Evolutionary conservation across 768 basidiomycete genomes (phyloP).

Genomic region (Pleurotus cornucopiae): DNA sequence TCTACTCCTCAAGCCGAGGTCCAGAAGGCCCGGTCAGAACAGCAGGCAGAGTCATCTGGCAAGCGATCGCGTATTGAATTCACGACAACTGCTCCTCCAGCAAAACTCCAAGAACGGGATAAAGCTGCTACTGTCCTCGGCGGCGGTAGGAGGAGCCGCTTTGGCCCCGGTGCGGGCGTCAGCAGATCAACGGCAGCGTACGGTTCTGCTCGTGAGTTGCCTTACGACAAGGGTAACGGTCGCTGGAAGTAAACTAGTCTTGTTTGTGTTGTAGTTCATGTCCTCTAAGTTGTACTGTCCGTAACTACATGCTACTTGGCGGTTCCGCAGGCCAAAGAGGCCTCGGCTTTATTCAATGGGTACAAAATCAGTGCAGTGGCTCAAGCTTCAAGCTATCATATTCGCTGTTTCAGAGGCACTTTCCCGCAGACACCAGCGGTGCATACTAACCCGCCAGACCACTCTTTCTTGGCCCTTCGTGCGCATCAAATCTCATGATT

Average conservation of each 20-base stretch:
- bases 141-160: conserved; percentile 1
- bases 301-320: too few species aligned
- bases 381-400: too few species aligned
- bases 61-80: conserved; percentile 67
- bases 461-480: too few species aligned
- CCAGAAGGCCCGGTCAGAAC: conserved; percentile 64
- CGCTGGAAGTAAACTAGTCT: neutral
- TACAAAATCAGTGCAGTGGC: too few species aligned
- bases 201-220: neutral
- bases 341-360: too few species aligned
- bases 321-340: too few species aligned
- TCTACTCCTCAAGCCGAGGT: conserved; percentile 44
- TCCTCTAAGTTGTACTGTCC: too few species aligned
- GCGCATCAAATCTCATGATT: too few species aligned
- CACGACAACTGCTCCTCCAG: conserved; percentile 21
- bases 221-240: neutral
- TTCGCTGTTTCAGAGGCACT: too few species aligned
- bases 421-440: too few species aligned
- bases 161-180: neutral
- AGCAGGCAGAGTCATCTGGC: conserved; percentile 48
- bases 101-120: conserved; percentile 7
- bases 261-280: too few species aligned
- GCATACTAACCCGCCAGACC: too few species aligned
- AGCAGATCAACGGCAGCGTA: neutral
- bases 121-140: conserved; percentile 1